Conservation (phyloP, 345 rosid species). For the Nasturtium officinale region DNA sequence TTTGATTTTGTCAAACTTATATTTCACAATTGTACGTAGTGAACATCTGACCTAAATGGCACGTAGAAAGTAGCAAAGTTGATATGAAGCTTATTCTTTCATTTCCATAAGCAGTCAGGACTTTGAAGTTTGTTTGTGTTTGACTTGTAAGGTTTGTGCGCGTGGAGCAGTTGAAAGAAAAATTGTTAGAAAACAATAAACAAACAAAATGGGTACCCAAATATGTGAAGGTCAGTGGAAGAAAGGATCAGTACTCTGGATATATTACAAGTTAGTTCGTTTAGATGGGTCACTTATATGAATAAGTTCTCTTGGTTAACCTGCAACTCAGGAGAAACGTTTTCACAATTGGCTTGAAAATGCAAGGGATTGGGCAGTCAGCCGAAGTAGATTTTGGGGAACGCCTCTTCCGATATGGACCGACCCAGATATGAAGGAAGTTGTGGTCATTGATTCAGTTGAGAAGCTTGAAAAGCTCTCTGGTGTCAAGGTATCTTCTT, state of each 20-base stretch:
- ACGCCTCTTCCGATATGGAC: conserved; percentile 98
- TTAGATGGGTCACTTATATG: conserved; percentile 9
- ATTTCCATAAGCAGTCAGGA: no score
- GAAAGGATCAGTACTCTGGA: conserved; percentile 7
- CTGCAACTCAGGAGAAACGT: conserved; percentile 72
- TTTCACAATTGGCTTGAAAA: conserved; percentile 99
- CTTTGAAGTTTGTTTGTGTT: no score
- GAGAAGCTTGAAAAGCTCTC: conserved; percentile 86
- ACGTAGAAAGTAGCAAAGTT: no score
- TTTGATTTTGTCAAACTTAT: no score
- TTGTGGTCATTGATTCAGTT: conserved; percentile 75
- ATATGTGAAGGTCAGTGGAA: no score
- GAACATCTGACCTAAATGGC: no score
- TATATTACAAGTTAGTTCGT: conserved; percentile 1
- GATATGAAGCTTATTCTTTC: no score
- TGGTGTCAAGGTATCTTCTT: conserved; percentile 70
- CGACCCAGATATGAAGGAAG: conserved; percentile 82
- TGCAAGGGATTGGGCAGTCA: conserved; percentile 98
- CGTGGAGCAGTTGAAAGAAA: no score
- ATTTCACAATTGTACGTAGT: no score
- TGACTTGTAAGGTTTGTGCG: no score
- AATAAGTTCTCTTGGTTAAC: conserved; percentile 17
- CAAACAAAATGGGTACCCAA: no score
- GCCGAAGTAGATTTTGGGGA: conserved; percentile 98
- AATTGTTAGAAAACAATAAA: no score